Base-by-base conservation (phyloP, 495 filamentous ascomycete genomes). In the Extremus antarcticus region DNA sequence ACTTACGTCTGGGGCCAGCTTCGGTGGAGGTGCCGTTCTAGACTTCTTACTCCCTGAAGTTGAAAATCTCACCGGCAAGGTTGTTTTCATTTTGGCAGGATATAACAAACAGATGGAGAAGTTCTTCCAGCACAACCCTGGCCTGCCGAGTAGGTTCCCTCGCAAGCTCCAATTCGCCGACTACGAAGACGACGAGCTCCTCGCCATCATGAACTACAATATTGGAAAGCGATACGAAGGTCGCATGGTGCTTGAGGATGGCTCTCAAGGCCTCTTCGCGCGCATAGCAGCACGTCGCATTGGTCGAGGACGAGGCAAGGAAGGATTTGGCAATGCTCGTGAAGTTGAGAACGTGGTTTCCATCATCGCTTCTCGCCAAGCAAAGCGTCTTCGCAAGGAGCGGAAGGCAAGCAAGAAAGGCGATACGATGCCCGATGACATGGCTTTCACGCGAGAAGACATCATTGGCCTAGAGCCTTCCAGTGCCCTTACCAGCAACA, bases 91-190 rank as follows among this genome's bases (percentile, higher is more conserved):
- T 15, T 72, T 90, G 3, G 86, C 87, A 0, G 87, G 88, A 0
- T 91, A 91, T 68, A 77, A 77, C 50, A 81, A 81, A 52, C 71
- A 84, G 53, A 94, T 94, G 87, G 86, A 91, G 64, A 74, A 72
- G 10, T 88, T 94, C 68, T 88, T 87, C 50, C 77, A 75, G 0
- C 85, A 90, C 57, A 91, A 90, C 53, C 84, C 82, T 0, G 86
- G 88, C 1, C 66, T 92, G 9, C 70, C 78, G 0, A 88, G 85
- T 58, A 81, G 87, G 0, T 78, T 92, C 53, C 88, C 87, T 0
- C 68, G 81, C 39, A 65, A 73, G 17, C 61, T 91, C 21, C 70
- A 76, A 21, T 91, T 91, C 57, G 64, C 76, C 0, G 88, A 91
- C 56, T 90, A 88, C 58, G 66, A 74, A 0, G 83, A 90, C 39